Evolutionary conservation across 23 red algal genomes (phyloP).

Genomic region (Gracilaria domingensis): DNA sequence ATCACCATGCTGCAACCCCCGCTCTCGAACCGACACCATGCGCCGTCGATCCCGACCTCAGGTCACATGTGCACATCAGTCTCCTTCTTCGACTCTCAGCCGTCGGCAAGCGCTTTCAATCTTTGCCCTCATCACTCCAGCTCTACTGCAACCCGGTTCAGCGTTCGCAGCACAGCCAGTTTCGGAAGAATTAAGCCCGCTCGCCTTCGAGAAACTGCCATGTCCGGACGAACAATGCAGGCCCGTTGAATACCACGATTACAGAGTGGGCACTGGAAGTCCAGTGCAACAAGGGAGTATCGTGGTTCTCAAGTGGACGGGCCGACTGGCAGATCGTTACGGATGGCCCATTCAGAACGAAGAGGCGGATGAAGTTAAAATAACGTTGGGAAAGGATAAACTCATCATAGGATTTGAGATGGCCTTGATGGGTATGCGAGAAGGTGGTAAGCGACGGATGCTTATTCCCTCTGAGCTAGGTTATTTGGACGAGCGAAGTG

Average conservation of each 20-base stretch:
- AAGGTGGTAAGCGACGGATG: constrained; percentile 77
- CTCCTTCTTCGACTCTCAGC: neutral
- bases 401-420: constrained; percentile 60
- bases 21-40: too few species aligned
- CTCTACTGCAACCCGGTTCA: neutral
- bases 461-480: constrained; percentile 68
- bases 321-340: constrained; percentile 79
- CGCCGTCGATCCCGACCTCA: neutral
- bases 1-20: too few species aligned
- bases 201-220: constrained; percentile 7
- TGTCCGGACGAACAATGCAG: constrained; percentile 31
- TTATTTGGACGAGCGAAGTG: constrained; percentile 50
- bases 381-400: constrained; percentile 19
- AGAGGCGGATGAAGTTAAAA: constrained; percentile 41
- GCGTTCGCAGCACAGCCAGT: neutral
- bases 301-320: constrained; percentile 68
- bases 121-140: neutral
- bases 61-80: neutral
- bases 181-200: neutral
- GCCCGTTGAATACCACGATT: constrained; percentile 57
- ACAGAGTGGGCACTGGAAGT: constrained; percentile 51
- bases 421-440: constrained; percentile 66
- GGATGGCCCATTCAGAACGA: constrained; percentile 85
- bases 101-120: neutral
- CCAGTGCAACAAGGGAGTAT: constrained; percentile 18